Evolutionary conservation across 345 rosid species (phyloP).

Genomic region (Eucalyptus guilfoylei): DNA sequence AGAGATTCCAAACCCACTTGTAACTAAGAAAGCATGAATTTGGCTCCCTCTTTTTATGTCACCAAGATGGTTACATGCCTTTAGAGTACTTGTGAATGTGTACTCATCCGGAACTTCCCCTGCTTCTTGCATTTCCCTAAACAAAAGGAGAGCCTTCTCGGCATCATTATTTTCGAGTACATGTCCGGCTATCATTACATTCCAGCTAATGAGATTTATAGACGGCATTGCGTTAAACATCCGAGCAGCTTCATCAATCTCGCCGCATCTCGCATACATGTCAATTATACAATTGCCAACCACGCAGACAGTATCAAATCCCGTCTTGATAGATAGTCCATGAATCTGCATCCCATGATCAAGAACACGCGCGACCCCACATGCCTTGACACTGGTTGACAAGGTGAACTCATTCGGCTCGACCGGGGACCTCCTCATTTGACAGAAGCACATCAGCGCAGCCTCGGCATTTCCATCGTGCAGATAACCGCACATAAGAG

Average conservation of each 20-base stretch:
- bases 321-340: conserved; percentile 40
- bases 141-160: conserved; percentile 50
- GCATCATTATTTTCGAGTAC: conserved; percentile 28
- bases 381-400: conserved; percentile 63
- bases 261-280: conserved; percentile 75
- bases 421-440: conserved; percentile 25
- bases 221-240: conserved; percentile 34
- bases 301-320: conserved; percentile 33
- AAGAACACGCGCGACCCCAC: conserved; percentile 29
- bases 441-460: conserved; percentile 29
- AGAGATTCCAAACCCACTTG: conserved; percentile 41
- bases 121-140: conserved; percentile 29
- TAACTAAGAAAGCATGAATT: conserved; percentile 51
- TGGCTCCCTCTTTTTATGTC: conserved; percentile 38
- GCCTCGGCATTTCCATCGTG: conserved; percentile 21
- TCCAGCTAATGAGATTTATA: conserved; percentile 61
- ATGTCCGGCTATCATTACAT: conserved; percentile 62
- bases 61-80: conserved; percentile 52
- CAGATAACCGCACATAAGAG: conserved; percentile 69
- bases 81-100: conserved; percentile 57
- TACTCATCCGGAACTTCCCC: conserved; percentile 48
- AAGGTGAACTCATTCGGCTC: conserved; percentile 66
- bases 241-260: conserved; percentile 35
- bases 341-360: conserved; percentile 60
- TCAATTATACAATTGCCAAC: conserved; percentile 74